These are phyloP conservation scores for Calonectria henricotiae DNA, from an alignment of 2,329 filamentous ascomycete genomes.

Conservation along the genomic window DNA sequence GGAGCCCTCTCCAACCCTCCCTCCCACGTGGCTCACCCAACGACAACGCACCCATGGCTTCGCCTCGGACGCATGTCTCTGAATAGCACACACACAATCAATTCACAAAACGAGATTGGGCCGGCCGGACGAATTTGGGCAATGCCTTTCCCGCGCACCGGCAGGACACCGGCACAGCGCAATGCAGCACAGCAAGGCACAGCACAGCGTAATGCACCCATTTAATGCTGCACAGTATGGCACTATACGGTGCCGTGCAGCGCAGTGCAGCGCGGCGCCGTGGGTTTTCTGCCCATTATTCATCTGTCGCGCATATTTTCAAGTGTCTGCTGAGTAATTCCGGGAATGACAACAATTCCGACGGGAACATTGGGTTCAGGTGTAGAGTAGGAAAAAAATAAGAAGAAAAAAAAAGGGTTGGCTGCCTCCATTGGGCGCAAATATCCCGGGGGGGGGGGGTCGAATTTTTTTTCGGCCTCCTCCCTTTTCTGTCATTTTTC, in stretches of 20 bases:
- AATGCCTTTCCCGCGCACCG: constrained; percentile 25
- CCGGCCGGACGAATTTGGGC: constrained; percentile 17
- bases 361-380: constrained; percentile 27
- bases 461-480: not conserved
- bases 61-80: constrained; percentile 43
- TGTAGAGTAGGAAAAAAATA: not conserved
- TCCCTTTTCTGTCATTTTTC: constrained; percentile 15
- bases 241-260: not conserved
- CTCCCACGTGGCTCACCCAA: constrained; percentile 48
- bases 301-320: constrained; percentile 17
- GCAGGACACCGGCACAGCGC: constrained; percentile 23
- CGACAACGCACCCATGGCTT: constrained; percentile 38
- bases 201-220: not conserved
- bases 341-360: constrained; percentile 25
- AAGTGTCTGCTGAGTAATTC: constrained; percentile 30
- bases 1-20: constrained; percentile 28
- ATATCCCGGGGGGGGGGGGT: constrained; percentile 7
- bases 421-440: constrained; percentile 34
- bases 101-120: constrained; percentile 31
- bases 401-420: constrained; percentile 16
- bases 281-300: not conserved
- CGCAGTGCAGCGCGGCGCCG: not conserved
- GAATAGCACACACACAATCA: constrained; percentile 38
- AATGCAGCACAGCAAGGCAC: not conserved
- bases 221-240: constrained; percentile 18